Conservation (phyloP, 345 rosid genomes). For the Chamaenerion angustifolium region DNA sequence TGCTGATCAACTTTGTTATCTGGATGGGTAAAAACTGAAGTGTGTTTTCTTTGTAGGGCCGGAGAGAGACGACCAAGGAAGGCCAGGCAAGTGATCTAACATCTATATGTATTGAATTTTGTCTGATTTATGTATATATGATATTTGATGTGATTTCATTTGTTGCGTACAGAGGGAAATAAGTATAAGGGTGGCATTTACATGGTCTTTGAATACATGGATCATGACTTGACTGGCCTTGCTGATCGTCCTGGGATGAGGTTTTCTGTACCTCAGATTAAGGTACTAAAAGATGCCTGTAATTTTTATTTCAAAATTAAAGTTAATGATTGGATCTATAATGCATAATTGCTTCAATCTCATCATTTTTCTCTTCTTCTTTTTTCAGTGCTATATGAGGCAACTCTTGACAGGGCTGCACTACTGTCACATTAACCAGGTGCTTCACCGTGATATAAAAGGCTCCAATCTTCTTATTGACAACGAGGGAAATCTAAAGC, state of each 20-base stretch:
- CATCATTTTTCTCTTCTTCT: background rate
- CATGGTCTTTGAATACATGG: slow-evolving; percentile 98
- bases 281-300: slow-evolving; percentile 29
- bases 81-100: slow-evolving; percentile 43
- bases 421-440: slow-evolving; percentile 89
- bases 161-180: slow-evolving; percentile 48
- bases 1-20: no score
- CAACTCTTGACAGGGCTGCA: slow-evolving; percentile 95
- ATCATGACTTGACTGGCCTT: slow-evolving; percentile 91
- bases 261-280: slow-evolving; percentile 85
- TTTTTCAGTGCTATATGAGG: slow-evolving; percentile 81
- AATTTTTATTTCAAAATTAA: background rate
- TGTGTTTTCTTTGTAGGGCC: slow-evolving; percentile 33
- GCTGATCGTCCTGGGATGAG: slow-evolving; percentile 93
- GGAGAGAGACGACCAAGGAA: slow-evolving; percentile 80
- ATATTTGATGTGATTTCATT: background rate
- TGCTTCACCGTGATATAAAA: slow-evolving; percentile 95
- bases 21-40: no score
- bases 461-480: slow-evolving; percentile 95
- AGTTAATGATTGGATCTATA: no score
- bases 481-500: slow-evolving; percentile 84
- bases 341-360: background rate
- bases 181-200: slow-evolving; percentile 92
- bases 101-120: background rate
- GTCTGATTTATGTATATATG: background rate